Percentiles rank a stretch among this genome's conserved stretches.
These are phyloP conservation scores for Gyromitra esculenta DNA, from an alignment of 2,329 filamentous ascomycete genomes.

Conservation along the genomic window DNA sequence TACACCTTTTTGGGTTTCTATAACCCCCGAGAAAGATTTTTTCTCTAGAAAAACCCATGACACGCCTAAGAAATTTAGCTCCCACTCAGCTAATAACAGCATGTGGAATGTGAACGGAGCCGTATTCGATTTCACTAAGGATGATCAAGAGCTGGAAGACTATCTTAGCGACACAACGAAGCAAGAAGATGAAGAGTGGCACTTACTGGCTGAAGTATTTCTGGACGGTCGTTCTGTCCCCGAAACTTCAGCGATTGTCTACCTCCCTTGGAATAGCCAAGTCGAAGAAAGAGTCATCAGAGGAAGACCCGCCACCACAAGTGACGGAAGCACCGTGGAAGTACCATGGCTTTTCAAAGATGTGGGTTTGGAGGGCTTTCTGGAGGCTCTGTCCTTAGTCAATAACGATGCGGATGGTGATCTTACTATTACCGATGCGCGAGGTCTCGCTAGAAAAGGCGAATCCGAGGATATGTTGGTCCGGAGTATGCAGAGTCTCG, in stretches of 20 bases:
- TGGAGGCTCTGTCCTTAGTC: slow-evolving; percentile 8
- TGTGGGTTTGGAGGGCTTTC: slow-evolving; percentile 21
- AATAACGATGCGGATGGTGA: slow-evolving; percentile 1
- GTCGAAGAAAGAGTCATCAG: slow-evolving; percentile 6
- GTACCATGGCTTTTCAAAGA: slow-evolving; percentile 28
- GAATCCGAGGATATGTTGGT: neutral
- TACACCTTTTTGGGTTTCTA: slow-evolving; percentile 1
- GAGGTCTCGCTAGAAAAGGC: neutral
- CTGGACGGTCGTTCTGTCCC: neutral
- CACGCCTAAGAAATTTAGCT: neutral
- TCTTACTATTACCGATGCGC: neutral
- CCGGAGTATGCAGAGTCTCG: slow-evolving; percentile 16
- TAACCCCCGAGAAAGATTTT: slow-evolving; percentile 1
- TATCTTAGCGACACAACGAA: neutral
- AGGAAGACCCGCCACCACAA: neutral
- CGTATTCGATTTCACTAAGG: neutral
- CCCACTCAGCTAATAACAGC: neutral
- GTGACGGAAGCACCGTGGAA: neutral
- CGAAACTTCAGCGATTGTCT: slow-evolving; percentile 15
- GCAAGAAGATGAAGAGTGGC: slow-evolving; percentile 18
- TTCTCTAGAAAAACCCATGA: neutral
- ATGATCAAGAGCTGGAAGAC: neutral
- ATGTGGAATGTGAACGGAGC: too few species aligned
- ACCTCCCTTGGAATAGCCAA: slow-evolving; percentile 22
- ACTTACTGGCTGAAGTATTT: slow-evolving; percentile 25